Evolutionary conservation across 768 basidiomycete species (phyloP).

Genomic region (Rhodosporidiobolus sp.): DNA sequence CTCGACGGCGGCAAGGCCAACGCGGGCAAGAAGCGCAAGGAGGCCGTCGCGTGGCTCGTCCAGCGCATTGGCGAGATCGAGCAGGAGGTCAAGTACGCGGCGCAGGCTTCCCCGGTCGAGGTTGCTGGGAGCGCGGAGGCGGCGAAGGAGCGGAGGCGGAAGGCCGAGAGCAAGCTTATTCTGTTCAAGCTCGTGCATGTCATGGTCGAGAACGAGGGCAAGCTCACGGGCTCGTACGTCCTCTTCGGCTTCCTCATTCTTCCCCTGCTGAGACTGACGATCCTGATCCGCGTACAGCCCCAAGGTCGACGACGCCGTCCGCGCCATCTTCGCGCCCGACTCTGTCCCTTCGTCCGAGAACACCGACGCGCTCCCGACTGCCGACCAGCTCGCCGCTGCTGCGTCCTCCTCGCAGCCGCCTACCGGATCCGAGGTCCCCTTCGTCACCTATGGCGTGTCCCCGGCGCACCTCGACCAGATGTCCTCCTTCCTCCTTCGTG

Average conservation of each 20-base stretch:
- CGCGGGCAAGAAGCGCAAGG: constrained; percentile 76
- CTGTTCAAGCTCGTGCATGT: constrained; percentile 70
- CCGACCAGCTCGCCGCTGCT: constrained; percentile 36
- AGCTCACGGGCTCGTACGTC: constrained; percentile 76
- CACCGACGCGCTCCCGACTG: constrained; percentile 28
- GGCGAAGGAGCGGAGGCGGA: constrained; percentile 54
- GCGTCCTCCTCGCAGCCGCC: constrained; percentile 1
- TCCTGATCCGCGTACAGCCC: constrained; percentile 52
- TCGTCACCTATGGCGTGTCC: constrained; percentile 62
- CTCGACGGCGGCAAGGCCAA: constrained; percentile 59
- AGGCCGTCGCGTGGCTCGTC: constrained; percentile 73
- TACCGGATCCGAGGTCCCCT: constrained; percentile 40
- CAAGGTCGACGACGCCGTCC: constrained; percentile 69
- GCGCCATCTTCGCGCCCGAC: constrained; percentile 65
- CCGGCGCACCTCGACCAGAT: constrained; percentile 70
- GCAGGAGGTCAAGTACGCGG: constrained; percentile 68
- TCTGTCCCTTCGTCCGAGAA: not conserved
- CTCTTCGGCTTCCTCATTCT: not conserved
- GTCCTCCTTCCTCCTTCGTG: constrained; percentile 72
- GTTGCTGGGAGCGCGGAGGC: constrained; percentile 43
- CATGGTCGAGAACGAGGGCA: constrained; percentile 86
- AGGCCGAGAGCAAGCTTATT: constrained; percentile 70
- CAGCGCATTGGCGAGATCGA: constrained; percentile 72
- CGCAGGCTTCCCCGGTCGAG: constrained; percentile 46
- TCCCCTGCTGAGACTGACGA: not conserved